Base-by-base conservation (phyloP, 805 yeast genomes). In the Jamesozyma spencerorum region DNA sequence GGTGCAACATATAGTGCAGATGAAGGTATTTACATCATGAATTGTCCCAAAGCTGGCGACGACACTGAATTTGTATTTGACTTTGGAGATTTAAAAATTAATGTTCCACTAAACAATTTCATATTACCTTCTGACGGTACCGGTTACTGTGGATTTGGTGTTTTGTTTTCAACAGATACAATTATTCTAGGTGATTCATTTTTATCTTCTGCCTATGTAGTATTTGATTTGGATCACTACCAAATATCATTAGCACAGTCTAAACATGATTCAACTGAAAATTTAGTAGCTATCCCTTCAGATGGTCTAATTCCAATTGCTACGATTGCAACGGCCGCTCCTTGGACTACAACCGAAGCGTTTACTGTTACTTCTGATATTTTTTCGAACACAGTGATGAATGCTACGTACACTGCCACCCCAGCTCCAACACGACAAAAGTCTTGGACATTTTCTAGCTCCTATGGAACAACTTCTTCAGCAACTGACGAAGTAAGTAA, bases 71-170 rank as follows among this genome's bases (percentile, higher is more conserved):
- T 47, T 34, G 31, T 45, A 22, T 75, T 75, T 48, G 63, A 72
- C 48, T 77, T 82, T 60, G 75, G 77, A 44, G 87, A 85, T 5
- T 56, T 68, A n/a, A 51, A 57, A 8, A 74, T 81, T 42, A 54
- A 64, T 13, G 75, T 73, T 6, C 81, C 85, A 5, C 50, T 74
- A 18, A 22, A 39, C 2, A 53, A 63, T 39, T 50, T 65, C 28
- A 46, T 65, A 17, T 47, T 61, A 29, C 46, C 54, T 11, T 47
- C 58, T 24, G 37, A 46, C 10, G 48, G 50, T 24, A 37, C 45
- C 8, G 47, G 51, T 5, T 53, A 58, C 18, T 75, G 79, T 60
- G 73, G 68, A 1, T 53, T 74, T 32, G 76, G 71, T 1, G 47
- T 72, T 1, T 46, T 62, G 30, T 27, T 30, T 10, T 45, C 53